phyloP scores from a whole-genome alignment of 768 basidiomycete species.

The Phylloporus arenicola region DNA sequence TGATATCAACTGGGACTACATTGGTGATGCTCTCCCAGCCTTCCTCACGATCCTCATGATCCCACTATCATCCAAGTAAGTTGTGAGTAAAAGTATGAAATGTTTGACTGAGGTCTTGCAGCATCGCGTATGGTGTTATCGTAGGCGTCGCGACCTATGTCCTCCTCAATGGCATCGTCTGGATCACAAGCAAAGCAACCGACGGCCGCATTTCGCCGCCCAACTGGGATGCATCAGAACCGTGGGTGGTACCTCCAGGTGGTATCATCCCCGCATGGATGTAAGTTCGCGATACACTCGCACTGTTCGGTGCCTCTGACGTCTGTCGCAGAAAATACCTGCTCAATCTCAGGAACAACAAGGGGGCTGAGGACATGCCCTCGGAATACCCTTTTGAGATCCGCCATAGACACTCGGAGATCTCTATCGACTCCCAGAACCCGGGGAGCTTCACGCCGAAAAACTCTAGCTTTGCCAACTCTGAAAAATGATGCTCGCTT shows the following conservation, averaged over 20 bases:
- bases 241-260: conserved; percentile 69
- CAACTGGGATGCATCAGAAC: conserved; percentile 58
- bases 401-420: conserved; percentile 27
- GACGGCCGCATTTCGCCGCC: conserved; percentile 60
- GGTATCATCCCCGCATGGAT: conserved; percentile 65
- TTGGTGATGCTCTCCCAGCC: conserved; percentile 82
- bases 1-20: conserved; percentile 87
- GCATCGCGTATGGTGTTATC: conserved; percentile 88
- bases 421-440: conserved; percentile 31
- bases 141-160: conserved; percentile 69
- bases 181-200: conserved; percentile 47
- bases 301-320: neutral
- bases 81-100: neutral
- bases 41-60: conserved; percentile 80
- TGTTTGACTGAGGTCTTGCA: conserved; percentile 24
- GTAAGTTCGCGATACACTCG: conserved; percentile 33
- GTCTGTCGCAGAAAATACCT: conserved; percentile 22
- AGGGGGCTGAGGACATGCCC: neutral
- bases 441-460: conserved; percentile 21
- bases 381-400: conserved; percentile 30
- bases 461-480: conserved; percentile 23
- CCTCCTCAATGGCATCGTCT: conserved; percentile 66
- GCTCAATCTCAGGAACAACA: conserved; percentile 8
- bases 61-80: conserved; percentile 71
- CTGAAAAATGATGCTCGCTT: conserved; percentile 20